Base-by-base conservation (phyloP, 2,329 filamentous ascomycete genomes). In the Clonostachys sp. region DNA sequence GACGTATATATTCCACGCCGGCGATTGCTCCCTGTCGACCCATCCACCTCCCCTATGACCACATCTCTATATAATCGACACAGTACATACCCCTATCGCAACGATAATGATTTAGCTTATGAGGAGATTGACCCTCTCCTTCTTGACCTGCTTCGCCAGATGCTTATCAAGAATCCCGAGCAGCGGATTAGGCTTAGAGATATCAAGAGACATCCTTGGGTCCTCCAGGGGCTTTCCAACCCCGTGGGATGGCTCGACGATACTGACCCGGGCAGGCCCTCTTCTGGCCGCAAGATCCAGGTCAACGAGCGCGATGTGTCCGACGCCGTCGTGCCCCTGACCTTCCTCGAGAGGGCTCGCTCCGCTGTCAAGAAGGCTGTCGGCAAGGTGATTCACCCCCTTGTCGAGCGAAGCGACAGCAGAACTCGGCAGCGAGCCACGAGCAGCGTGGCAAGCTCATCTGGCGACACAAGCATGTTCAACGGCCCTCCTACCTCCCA, bases 191-290 rank as follows among this genome's bases (percentile, higher is more conserved):
- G 89, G 8, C 74, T 99, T 45, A 84, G 86, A 50, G 92, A 96
- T 57, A 92, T 97, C 58, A 97, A 97, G 65, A 86, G 88, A 50
- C 94, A 99, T 61, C 85, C 86, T 6, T 99, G 94, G 94, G 86
- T 97, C 14, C 75, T 92, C 2, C 75, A 85, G 49, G 91, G 87
- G 53, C 80, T 97, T 42, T 71, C 81, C 34, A 86, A 96, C 55
- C 80, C 86, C 36, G 72, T 81, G 34, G 75, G 78, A 10, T 99
- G 94, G 94, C 81, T 96, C n/a, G 90, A 96, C 57, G 90, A 95
- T 53, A 96, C 91, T 1, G 92, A 97, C 59, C 91, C 91, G 3
- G 84, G 83, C 36, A 80, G 85, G 35, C 86, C 86, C 50, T 86
- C 84, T 34, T 82, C 88, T 48, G 91, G 90, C 54, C 84, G 87